These are phyloP conservation scores for Parafenestella ontariensis DNA, from an alignment of 2,329 filamentous ascomycete genomes.

Conservation along the genomic window DNA sequence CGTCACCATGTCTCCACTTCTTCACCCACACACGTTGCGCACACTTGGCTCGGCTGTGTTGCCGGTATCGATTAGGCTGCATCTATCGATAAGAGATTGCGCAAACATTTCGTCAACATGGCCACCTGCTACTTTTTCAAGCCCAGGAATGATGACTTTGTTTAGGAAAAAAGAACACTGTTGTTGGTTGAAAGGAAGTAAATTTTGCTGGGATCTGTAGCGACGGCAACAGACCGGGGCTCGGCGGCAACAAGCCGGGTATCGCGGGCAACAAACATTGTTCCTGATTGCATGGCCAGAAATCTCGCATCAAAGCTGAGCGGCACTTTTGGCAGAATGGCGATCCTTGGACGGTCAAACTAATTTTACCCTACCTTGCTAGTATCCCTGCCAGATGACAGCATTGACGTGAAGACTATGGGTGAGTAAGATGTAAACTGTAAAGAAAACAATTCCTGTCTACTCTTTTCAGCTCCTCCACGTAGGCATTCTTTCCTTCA, in stretches of 20 bases:
- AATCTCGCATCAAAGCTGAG: background rate
- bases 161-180: background rate
- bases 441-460: slow-evolving; percentile 13
- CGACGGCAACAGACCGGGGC: background rate
- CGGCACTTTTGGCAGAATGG: background rate
- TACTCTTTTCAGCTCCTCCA: slow-evolving; percentile 3
- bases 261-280: background rate
- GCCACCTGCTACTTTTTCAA: background rate
- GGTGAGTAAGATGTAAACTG: slow-evolving; percentile 2
- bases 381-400: slow-evolving; percentile 4
- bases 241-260: background rate
- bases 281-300: background rate
- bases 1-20: slow-evolving; percentile 2
- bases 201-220: background rate
- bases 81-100: slow-evolving; percentile 5
- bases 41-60: background rate
- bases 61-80: slow-evolving; percentile 9
- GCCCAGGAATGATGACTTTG: background rate
- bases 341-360: slow-evolving; percentile 1
- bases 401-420: background rate
- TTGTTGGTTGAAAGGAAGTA: background rate
- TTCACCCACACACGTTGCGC: background rate
- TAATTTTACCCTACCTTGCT: background rate
- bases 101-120: background rate
- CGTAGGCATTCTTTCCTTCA: background rate